Base-by-base conservation (phyloP, 2,329 filamentous ascomycete species). In the Beauveria sp. region DNA sequence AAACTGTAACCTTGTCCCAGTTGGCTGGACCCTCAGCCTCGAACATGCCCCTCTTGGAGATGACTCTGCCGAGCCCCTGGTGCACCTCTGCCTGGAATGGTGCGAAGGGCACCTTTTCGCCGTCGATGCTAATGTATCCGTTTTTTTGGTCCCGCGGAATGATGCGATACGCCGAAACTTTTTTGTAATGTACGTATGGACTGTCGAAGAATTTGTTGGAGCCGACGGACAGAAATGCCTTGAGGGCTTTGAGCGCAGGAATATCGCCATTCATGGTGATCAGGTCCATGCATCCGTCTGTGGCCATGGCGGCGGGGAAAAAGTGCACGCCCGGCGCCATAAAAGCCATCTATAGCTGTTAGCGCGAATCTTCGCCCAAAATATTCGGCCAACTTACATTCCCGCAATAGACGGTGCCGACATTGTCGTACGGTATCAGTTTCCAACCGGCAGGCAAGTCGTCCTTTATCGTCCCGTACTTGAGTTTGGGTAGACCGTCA, bases 41-140 rank as follows among this genome's bases (percentile, higher is more conserved):
- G 71, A 91, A 96, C 60, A 82, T 75, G 63, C 86, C 89, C 30
- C 79, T 84, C 74, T 88, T 91, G 55, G 90, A 91, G 64, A 97
- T 77, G n/a, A 93, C 89, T 4, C 89, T 91, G 1, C 91, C 94
- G 26, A 99, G 78, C 0, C 88, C 89, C 57, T 79, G 83, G 72
- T 97, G 91, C 7, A 97, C 81, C 75, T 99, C 94, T 2, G 87
- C 91, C 77, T 99, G 94, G 71, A 97, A 96, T 0, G 91, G 89
- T 67, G 88, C 88, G 71, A 96, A 97, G 0, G 91, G 89, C 3
- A 96, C 80, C 59, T 84, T 82, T 75, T 99, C 94, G 43, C 94
- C 94, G 70, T 97, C 94, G 65, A 99, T 91, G 71, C 91, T 96
- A 71, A 99, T 96, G 72, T 90, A 94, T 2, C 93, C 93, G 64